Percentiles rank a stretch among this genome's conserved stretches.
Conservation (phyloP, 352 stramenopile species). For the Vaucheria bursata region DNA sequence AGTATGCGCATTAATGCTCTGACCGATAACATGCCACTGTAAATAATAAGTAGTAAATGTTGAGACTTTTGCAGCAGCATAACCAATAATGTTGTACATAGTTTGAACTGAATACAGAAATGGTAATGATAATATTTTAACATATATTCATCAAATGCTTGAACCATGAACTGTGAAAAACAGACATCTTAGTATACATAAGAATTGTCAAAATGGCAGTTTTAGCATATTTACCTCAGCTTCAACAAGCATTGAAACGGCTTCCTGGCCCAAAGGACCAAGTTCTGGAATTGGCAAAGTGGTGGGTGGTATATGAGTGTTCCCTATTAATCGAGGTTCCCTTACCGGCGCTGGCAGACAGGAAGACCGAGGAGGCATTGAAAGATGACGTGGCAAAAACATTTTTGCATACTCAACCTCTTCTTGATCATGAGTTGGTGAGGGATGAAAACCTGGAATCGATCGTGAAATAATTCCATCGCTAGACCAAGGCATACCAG, state of each 20-base stretch:
- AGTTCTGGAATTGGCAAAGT: too few species aligned
- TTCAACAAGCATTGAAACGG: background rate
- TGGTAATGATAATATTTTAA: too few species aligned
- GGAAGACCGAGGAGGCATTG: too few species aligned
- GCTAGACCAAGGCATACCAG: background rate
- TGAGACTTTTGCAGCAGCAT: background rate
- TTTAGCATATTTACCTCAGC: background rate
- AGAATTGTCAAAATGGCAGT: too few species aligned
- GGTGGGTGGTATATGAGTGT: background rate
- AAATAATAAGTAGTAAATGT: background rate
- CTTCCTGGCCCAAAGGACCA: background rate
- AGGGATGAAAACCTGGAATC: too few species aligned
- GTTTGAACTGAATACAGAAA: background rate
- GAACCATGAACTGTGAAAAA: too few species aligned
- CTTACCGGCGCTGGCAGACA: background rate
- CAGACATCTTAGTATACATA: too few species aligned
- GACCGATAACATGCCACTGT: slow-evolving; percentile 4
- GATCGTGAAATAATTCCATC: too few species aligned
- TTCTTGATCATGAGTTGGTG: too few species aligned
- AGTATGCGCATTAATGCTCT: background rate
- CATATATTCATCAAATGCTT: too few species aligned
- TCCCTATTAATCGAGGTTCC: background rate
- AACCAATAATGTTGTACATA: background rate
- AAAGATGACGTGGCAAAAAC: too few species aligned
- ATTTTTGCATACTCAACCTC: too few species aligned